phyloP scores from a whole-genome alignment of 176 grass and related monocot species.

The Musa itinerans region DNA sequence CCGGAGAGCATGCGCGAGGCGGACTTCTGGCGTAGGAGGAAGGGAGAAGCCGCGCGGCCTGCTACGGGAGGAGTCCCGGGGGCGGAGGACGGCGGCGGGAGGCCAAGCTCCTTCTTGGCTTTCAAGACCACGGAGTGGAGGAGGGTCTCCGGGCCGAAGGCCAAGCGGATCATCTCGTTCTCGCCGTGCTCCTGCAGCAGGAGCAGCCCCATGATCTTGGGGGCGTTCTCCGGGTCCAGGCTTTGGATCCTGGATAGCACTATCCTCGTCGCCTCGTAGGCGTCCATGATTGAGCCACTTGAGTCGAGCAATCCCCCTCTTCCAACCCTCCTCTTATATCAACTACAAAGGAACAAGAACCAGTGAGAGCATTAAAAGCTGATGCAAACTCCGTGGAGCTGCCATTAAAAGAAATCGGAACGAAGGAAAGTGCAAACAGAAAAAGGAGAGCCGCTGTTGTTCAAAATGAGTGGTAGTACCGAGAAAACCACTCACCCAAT shows the following conservation, averaged over 20 bases:
- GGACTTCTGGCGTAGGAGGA: conserved; percentile 51
- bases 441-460: neutral
- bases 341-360: neutral
- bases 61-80: conserved; percentile 33
- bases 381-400: neutral
- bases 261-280: conserved; percentile 91
- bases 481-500: neutral
- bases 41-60: conserved; percentile 23
- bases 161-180: conserved; percentile 94
- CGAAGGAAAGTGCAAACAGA: neutral
- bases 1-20: conserved; percentile 23
- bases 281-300: conserved; percentile 43
- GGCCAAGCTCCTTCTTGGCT: conserved; percentile 64
- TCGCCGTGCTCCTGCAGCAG: conserved; percentile 91
- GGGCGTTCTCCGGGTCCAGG: conserved; percentile 79
- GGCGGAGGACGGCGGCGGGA: conserved; percentile 26
- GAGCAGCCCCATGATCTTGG: conserved; percentile 88
- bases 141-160: conserved; percentile 77
- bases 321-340: neutral
- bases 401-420: conserved; percentile 5
- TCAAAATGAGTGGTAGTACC: neutral
- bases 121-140: conserved; percentile 61
- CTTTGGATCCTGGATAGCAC: conserved; percentile 94
- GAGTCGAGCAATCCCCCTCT: neutral
- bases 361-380: neutral